Conservation (phyloP, 345 rosid species). For the Lepidium africanum region DNA sequence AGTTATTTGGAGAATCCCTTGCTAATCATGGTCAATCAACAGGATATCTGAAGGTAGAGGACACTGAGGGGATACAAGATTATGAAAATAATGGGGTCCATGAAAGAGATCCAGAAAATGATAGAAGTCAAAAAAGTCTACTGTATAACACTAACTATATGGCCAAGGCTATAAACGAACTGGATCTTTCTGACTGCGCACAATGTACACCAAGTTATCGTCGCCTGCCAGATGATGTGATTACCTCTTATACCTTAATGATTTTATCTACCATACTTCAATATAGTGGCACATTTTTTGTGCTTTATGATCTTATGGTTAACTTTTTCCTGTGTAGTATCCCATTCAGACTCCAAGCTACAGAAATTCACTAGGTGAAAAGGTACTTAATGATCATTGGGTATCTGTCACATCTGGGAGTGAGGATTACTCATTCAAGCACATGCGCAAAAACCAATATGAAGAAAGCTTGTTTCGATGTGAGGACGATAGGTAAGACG, state of each 20-base stretch:
- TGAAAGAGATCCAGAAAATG: slow-evolving; percentile 63
- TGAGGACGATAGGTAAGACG: slow-evolving; percentile 90
- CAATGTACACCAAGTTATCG: slow-evolving; percentile 96
- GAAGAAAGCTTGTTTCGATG: slow-evolving; percentile 98
- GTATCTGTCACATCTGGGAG: slow-evolving; percentile 99
- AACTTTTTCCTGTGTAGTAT: slow-evolving; percentile 52
- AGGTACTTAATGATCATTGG: slow-evolving; percentile 95
- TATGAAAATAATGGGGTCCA: slow-evolving; percentile 49
- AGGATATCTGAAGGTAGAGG: slow-evolving; percentile 58
- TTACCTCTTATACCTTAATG: slow-evolving; percentile 18
- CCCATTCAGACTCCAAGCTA: slow-evolving; percentile 76
- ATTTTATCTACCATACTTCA: background rate
- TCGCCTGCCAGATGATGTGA: slow-evolving; percentile 77
- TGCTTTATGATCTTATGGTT: background rate
- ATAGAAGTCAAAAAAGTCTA: slow-evolving; percentile 52
- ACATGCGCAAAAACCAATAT: slow-evolving; percentile 98
- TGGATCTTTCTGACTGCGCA: slow-evolving; percentile 86
- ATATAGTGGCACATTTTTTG: background rate
- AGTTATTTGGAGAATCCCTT: slow-evolving; percentile 36
- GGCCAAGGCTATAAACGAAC: slow-evolving; percentile 82
- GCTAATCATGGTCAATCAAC: slow-evolving; percentile 55
- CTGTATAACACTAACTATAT: slow-evolving; percentile 52
- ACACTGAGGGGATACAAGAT: slow-evolving; percentile 53
- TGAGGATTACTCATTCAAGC: slow-evolving; percentile 99
- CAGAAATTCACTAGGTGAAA: slow-evolving; percentile 67